Conservation (phyloP, 768 basidiomycete genomes). For the Tubosaeta sp. region DNA sequence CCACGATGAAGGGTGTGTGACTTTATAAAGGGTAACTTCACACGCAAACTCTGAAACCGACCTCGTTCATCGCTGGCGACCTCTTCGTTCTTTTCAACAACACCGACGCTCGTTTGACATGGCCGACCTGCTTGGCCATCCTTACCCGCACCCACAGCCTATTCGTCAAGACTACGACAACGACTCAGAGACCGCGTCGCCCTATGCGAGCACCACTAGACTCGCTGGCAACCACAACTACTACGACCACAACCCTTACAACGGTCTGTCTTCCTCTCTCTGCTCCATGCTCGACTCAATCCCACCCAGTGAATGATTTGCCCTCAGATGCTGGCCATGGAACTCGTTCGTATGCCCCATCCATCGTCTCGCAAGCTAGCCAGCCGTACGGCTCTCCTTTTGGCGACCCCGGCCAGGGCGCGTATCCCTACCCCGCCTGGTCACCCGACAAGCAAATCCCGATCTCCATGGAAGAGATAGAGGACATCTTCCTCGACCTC, state of each 20-base stretch:
- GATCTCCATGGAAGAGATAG: conserved; percentile 96
- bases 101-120: conserved; percentile 27
- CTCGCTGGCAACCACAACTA: conserved; percentile 43
- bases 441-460: conserved; percentile 88
- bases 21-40: conserved; percentile 9
- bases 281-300: conserved; percentile 1
- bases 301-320: conserved; percentile 16
- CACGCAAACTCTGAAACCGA: conserved; percentile 9
- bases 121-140: conserved; percentile 39
- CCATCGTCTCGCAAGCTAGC: conserved; percentile 59
- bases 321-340: conserved; percentile 31
- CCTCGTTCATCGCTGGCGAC: conserved; percentile 23
- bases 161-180: conserved; percentile 39
- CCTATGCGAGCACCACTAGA: conserved; percentile 55
- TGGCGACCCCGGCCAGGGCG: conserved; percentile 48
- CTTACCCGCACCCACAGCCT: conserved; percentile 26
- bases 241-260: conserved; percentile 26
- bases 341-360: conserved; percentile 48
- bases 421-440: conserved; percentile 93
- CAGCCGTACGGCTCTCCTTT: conserved; percentile 56
- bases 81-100: conserved; percentile 8
- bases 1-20: background rate
- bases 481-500: conserved; percentile 97
- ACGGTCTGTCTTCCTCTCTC: conserved; percentile 9
- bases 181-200: conserved; percentile 51